Evolutionary conservation across 805 yeast genomes (phyloP).

Genomic region (Dipodascus albidus): DNA sequence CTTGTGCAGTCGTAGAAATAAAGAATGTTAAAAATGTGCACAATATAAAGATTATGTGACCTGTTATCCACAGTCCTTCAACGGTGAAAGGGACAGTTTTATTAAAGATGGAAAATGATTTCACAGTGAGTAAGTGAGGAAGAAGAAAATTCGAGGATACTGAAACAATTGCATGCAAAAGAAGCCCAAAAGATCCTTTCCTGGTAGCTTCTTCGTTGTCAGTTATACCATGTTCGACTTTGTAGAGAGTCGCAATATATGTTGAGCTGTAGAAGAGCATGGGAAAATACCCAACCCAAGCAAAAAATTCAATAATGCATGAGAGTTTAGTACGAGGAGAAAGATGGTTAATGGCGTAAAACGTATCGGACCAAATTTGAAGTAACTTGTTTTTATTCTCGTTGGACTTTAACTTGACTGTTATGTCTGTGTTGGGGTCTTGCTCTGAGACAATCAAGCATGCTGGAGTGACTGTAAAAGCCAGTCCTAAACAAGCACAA

Average conservation of each 20-base stretch:
- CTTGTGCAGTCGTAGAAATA: constrained; percentile 30
- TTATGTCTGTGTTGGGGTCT: constrained; percentile 28
- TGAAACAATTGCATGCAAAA: constrained; percentile 38
- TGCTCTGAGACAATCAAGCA: constrained; percentile 36
- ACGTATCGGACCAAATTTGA: constrained; percentile 9
- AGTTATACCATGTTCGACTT: constrained; percentile 24
- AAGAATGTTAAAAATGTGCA: constrained; percentile 39
- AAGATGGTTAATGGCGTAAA: constrained; percentile 20
- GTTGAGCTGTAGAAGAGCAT: constrained; percentile 55
- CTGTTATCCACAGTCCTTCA: constrained; percentile 36
- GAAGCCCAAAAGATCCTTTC: constrained; percentile 40
- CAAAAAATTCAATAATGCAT: constrained; percentile 48
- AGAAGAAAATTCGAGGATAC: constrained; percentile 33
- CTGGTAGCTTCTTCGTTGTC: constrained; percentile 39
- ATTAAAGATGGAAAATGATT: neutral
- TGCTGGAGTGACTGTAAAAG: constrained; percentile 30
- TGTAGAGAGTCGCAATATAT: constrained; percentile 48
- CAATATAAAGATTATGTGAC: constrained; percentile 39
- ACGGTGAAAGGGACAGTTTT: constrained; percentile 20
- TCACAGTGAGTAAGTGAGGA: constrained; percentile 30
- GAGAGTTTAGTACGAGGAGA: constrained; percentile 42
- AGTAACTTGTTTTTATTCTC: constrained; percentile 1
- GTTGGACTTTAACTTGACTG: constrained; percentile 3
- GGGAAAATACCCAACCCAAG: constrained; percentile 62
- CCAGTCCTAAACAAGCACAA: constrained; percentile 32